A percentile compares a stretch with the other conserved stretches of the same genome.
phyloP scores from a whole-genome alignment of 2,329 filamentous ascomycete species.

The Aspergillus quadricinctus region DNA sequence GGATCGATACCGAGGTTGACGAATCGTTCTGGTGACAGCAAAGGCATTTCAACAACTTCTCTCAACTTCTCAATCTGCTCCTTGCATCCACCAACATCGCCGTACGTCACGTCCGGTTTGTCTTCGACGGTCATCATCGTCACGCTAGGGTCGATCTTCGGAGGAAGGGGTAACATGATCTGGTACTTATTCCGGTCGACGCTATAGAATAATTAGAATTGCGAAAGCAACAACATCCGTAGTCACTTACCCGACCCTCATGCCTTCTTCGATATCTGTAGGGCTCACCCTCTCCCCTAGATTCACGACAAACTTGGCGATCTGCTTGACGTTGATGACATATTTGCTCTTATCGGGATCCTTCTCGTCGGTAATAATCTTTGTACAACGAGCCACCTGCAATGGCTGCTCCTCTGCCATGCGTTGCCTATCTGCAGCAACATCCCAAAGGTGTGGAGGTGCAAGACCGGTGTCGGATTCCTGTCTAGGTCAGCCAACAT shows the following conservation, averaged over 20 bases:
- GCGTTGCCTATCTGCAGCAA: slow-evolving; percentile 93
- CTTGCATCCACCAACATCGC: slow-evolving; percentile 97
- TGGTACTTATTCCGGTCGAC: slow-evolving; percentile 99
- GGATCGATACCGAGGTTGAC: slow-evolving; percentile 99
- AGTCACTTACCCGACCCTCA: slow-evolving; percentile 74
- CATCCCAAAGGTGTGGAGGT: slow-evolving; percentile 97
- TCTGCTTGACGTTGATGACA: slow-evolving; percentile 99
- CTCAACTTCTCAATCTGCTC: slow-evolving; percentile 99
- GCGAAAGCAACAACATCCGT: neutral
- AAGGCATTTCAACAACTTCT: slow-evolving; percentile 97
- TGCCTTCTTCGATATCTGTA: slow-evolving; percentile 98
- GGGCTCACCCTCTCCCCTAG: slow-evolving; percentile 94
- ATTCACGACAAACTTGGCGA: slow-evolving; percentile 98
- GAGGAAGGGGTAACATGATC: slow-evolving; percentile 90
- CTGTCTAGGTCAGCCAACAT: slow-evolving; percentile 42
- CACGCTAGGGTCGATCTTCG: slow-evolving; percentile 97
- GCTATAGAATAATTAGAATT: slow-evolving; percentile 33
- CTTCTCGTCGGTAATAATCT: slow-evolving; percentile 97
- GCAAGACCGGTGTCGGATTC: slow-evolving; percentile 98
- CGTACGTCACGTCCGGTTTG: slow-evolving; percentile 98
- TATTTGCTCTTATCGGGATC: slow-evolving; percentile 99
- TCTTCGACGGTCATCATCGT: slow-evolving; percentile 99
- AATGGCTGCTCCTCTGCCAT: slow-evolving; percentile 98
- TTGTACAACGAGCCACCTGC: slow-evolving; percentile 96
- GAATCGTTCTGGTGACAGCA: slow-evolving; percentile 93